These are phyloP conservation scores for Reutealis trisperma DNA, from an alignment of 345 rosid genomes.

Conservation along the genomic window DNA sequence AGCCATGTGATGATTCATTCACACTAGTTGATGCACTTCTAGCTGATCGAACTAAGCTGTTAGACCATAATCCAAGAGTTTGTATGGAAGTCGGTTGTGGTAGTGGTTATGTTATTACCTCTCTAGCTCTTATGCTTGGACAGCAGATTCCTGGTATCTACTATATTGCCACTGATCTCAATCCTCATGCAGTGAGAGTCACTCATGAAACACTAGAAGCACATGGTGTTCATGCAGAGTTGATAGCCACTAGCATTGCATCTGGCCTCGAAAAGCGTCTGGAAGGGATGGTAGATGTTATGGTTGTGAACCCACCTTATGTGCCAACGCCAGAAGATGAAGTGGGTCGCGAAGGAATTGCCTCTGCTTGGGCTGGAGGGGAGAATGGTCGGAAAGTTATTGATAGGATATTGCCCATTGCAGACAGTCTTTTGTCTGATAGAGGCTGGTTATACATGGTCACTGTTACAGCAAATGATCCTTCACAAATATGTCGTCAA, in stretches of 20 bases:
- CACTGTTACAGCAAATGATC: conserved; percentile 56
- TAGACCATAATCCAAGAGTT: conserved; percentile 59
- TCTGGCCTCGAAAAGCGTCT: conserved; percentile 69
- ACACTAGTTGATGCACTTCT: conserved; percentile 86
- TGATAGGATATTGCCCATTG: conserved; percentile 62
- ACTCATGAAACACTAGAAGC: conserved; percentile 66
- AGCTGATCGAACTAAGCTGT: conserved; percentile 55
- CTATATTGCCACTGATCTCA: conserved; percentile 69
- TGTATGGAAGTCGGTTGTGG: conserved; percentile 88
- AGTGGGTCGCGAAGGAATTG: conserved; percentile 55
- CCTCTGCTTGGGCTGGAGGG: conserved; percentile 97
- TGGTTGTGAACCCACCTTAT: conserved; percentile 93
- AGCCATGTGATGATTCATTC: conserved; percentile 94
- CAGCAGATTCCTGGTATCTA: conserved; percentile 39
- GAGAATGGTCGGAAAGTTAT: conserved; percentile 63
- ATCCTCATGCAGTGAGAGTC: conserved; percentile 58
- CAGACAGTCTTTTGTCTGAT: conserved; percentile 59
- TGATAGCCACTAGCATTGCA: conserved; percentile 58
- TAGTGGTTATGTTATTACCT: conserved; percentile 84
- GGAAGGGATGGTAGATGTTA: conserved; percentile 64
- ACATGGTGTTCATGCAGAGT: conserved; percentile 68
- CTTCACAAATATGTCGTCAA: conserved; percentile 57
- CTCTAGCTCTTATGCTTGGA: conserved; percentile 70
- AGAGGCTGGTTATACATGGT: conserved; percentile 86
- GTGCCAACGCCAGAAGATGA: conserved; percentile 94